Evolutionary conservation across 805 yeast species (phyloP), one percentile per base, ranked within the genome.

Genomic region (Wickerhamiella domercqiae): DNA sequence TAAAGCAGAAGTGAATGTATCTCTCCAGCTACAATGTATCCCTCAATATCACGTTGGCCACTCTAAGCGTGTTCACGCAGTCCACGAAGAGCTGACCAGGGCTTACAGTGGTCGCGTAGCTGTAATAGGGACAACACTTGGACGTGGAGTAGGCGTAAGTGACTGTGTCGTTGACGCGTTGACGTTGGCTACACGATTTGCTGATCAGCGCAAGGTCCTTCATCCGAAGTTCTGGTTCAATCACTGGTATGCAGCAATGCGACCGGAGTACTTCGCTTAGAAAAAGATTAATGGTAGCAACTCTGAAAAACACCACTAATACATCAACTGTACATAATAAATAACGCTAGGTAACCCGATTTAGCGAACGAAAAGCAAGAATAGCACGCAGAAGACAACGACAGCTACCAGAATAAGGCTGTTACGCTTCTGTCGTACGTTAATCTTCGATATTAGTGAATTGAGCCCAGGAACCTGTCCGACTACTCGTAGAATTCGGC

Each of bases 391-490:
- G 21, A 70, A 40, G 2, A 82, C 67, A 21, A 86, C 75, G 36
- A 90, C 67, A 3, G 67, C 48, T 1, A 94, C 87, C 52, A 87
- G 59, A n/a, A 87, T 78, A 21, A 87, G 54, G 17, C 93, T 76
- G 56, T 90, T 94, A 40, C 95, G 72, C 61, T 76, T 80, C 57
- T 86, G 77, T 51, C 97, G 68, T 3, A 94, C 77, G 55, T 84
- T 84, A 47, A 87, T 86, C 56, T 77, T 78, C 7, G 76, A 62
- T 21, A 87, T 71, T 39, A 87, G 55, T 5, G 71, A 70, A 52
- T 77, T 79, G 33, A 87, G 61, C 1, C 96, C 96, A 0, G 98
- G 98, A 35, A 90, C 68, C 28, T 69, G 62, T 49, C 71, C 71
- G 33, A 84, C 60, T 1, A 80, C 64, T 30, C 67, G 67, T 42